phyloP scores from a whole-genome alignment of 305 asterid species.

The Fraxinus sp. region DNA sequence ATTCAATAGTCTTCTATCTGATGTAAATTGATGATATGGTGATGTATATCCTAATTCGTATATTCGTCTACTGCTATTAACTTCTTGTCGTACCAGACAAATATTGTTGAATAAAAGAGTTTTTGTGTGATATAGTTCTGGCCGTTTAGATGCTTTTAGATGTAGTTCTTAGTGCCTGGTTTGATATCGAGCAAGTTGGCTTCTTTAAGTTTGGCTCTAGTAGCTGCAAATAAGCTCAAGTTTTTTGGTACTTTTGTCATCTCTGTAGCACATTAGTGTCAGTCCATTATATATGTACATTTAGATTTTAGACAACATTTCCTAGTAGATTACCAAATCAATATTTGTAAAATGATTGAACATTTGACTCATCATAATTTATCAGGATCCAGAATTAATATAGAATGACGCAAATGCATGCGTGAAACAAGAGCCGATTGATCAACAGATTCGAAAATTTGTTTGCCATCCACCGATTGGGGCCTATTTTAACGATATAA shows the following conservation, averaged over 20 bases:
- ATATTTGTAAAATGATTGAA: neutral
- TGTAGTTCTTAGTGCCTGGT: neutral
- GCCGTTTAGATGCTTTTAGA: neutral
- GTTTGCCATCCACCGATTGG: neutral
- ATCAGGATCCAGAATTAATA: neutral
- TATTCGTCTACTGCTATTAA: neutral
- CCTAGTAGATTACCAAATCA: neutral
- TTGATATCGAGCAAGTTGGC: neutral
- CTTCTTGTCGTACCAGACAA: neutral
- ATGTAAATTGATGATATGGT: neutral
- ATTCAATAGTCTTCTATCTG: constrained; percentile 4
- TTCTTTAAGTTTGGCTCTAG: neutral
- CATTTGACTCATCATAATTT: neutral
- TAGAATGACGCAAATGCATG: constrained; percentile 5
- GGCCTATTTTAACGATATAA: constrained; percentile 33
- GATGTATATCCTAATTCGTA: neutral
- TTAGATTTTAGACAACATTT: neutral
- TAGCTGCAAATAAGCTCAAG: neutral
- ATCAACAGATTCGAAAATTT: constrained; percentile 7
- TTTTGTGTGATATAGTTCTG: neutral
- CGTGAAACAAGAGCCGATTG: constrained; percentile 4
- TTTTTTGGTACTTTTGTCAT: neutral
- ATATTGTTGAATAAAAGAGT: neutral
- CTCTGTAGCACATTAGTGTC: neutral
- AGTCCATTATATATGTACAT: neutral